phyloP scores from a whole-genome alignment of 2,329 filamentous ascomycete species.

The Fusarium sp. region DNA sequence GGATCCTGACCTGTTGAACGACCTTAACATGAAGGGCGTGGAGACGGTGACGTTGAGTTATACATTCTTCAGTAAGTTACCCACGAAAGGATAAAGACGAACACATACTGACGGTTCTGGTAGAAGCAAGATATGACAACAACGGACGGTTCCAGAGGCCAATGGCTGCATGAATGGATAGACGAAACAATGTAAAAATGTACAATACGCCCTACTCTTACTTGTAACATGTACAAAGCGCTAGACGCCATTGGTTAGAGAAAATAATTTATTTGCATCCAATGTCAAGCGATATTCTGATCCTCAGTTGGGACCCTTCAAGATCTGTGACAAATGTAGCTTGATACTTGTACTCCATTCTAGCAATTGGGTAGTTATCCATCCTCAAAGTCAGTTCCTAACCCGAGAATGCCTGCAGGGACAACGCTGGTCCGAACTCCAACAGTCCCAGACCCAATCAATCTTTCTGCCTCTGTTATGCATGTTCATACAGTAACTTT shows the following conservation, averaged over 20 bases:
- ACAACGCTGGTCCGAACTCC: not conserved
- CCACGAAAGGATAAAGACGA: not conserved
- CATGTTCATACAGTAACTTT: not conserved
- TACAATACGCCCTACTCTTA: conserved; percentile 38
- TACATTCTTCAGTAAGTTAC: conserved; percentile 92
- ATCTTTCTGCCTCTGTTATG: not conserved
- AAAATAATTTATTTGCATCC: conserved; percentile 4
- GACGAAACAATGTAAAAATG: conserved; percentile 11
- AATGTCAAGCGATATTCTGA: not conserved
- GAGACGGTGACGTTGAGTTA: conserved; percentile 97
- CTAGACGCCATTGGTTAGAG: conserved; percentile 14
- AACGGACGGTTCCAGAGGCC: conserved; percentile 59
- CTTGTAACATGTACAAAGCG: conserved; percentile 24
- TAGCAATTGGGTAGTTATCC: not conserved
- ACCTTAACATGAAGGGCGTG: conserved; percentile 92
- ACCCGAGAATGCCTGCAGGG: not conserved
- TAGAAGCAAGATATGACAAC: conserved; percentile 61
- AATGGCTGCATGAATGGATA: conserved; percentile 42
- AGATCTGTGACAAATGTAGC: not conserved
- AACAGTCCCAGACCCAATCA: not conserved
- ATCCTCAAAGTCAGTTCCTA: not conserved
- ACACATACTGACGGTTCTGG: conserved; percentile 48
- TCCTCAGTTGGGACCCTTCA: not conserved
- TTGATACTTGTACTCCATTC: not conserved
- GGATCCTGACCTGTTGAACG: conserved; percentile 92